phyloP scores from a whole-genome alignment of 768 basidiomycete species.

The Suillus ampliporus region DNA sequence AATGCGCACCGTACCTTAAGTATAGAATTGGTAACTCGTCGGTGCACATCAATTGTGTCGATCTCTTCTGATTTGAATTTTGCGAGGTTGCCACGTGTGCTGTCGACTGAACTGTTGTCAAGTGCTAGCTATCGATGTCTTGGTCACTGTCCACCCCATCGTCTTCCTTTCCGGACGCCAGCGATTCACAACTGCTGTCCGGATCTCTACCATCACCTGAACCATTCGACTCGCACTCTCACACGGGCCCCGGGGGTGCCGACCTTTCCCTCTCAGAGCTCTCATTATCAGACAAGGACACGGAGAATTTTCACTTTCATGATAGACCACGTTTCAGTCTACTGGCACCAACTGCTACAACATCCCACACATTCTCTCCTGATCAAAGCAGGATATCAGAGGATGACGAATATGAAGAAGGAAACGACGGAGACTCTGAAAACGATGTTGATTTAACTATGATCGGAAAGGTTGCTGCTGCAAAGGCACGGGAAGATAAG shows the following conservation, averaged over 20 bases:
- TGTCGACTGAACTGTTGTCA: not conserved
- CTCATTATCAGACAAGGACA: slow-evolving; percentile 45
- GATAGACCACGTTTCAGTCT: slow-evolving; percentile 40
- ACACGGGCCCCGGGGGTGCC: slow-evolving; percentile 49
- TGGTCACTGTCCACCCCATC: slow-evolving; percentile 39
- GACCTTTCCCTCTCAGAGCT: slow-evolving; percentile 66
- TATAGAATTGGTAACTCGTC: not conserved
- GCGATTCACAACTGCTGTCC: slow-evolving; percentile 51
- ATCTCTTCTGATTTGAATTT: not conserved
- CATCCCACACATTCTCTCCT: slow-evolving; percentile 17
- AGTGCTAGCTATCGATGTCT: slow-evolving; percentile 27
- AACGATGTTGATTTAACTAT: slow-evolving; percentile 24
- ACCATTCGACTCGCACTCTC: slow-evolving; percentile 34
- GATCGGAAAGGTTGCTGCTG: slow-evolving; percentile 29
- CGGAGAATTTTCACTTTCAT: slow-evolving; percentile 16
- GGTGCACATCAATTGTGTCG: not conserved
- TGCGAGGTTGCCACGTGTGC: too few species aligned
- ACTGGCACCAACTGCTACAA: slow-evolving; percentile 34
- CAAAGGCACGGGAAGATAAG: slow-evolving; percentile 67
- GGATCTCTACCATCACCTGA: slow-evolving; percentile 48
- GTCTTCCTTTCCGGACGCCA: slow-evolving; percentile 31
- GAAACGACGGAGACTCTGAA: slow-evolving; percentile 13
- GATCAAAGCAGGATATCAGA: slow-evolving; percentile 34
- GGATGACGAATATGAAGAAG: slow-evolving; percentile 27
- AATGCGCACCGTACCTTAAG: too few species aligned